Conservation (phyloP, 2,329 filamentous ascomycete genomes). For the Penicillium sp. region DNA sequence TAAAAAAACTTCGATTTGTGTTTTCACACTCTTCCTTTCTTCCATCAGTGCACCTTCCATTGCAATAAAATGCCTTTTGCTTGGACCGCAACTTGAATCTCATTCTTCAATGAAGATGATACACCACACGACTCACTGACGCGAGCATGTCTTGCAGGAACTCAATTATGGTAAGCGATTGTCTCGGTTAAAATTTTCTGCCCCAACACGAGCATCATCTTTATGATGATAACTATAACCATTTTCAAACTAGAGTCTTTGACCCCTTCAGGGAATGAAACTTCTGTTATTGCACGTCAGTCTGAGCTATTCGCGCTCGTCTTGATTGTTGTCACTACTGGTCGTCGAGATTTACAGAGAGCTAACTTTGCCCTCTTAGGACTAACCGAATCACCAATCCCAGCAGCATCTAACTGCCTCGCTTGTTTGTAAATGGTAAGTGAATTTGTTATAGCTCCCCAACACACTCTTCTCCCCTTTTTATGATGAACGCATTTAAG, state of each 20-base stretch:
- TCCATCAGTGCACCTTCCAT: conserved; percentile 18
- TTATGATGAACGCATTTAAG: conserved; percentile 60
- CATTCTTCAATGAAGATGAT: neutral
- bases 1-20: conserved; percentile 34
- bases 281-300: conserved; percentile 80
- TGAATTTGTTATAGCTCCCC: conserved; percentile 30
- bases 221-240: conserved; percentile 81
- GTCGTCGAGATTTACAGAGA: conserved; percentile 13
- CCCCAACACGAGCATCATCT: conserved; percentile 31
- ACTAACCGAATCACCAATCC: conserved; percentile 9
- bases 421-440: conserved; percentile 25
- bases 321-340: conserved; percentile 16
- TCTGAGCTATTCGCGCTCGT: conserved; percentile 61
- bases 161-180: conserved; percentile 30
- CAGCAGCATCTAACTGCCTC: neutral
- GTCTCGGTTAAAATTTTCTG: conserved; percentile 4
- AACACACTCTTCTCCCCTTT: conserved; percentile 24
- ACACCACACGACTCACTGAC: conserved; percentile 7
- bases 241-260: conserved; percentile 95
- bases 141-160: conserved; percentile 3
- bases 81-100: neutral
- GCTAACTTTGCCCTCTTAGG: conserved; percentile 22
- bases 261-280: conserved; percentile 79
- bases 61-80: conserved; percentile 18
- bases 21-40: conserved; percentile 20